Conservation (phyloP, 257 asterid species). For the Striga asiatica region DNA sequence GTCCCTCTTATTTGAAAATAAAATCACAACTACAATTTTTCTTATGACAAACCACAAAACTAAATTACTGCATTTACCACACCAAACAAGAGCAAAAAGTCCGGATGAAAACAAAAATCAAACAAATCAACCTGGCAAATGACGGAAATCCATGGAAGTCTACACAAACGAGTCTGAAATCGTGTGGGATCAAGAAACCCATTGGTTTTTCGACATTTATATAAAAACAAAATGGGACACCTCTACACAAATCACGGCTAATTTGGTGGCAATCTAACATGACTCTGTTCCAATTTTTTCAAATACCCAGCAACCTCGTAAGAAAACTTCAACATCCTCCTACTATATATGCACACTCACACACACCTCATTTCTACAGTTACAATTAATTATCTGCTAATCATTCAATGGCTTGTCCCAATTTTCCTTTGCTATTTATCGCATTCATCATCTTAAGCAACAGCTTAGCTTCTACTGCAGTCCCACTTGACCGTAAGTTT, state of each 20-base stretch:
- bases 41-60: too few relatives aligned
- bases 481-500: slow-evolving; percentile 39
- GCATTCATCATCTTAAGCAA: slow-evolving; percentile 20
- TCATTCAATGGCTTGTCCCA: slow-evolving; percentile 32
- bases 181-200: slow-evolving; percentile 10
- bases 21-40: too few relatives aligned
- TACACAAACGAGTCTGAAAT: slow-evolving; percentile 5
- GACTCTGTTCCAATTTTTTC: slow-evolving; percentile 7
- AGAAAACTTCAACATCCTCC: too few relatives aligned
- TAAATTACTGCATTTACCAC: too few relatives aligned
- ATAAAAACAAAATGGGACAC: slow-evolving; percentile 21
- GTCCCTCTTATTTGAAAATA: too few relatives aligned
- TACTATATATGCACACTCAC: not conserved
- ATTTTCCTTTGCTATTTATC: slow-evolving; percentile 24
- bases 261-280: slow-evolving; percentile 37
- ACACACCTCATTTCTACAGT: not conserved
- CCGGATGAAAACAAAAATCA: slow-evolving; percentile 21
- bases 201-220: too few relatives aligned
- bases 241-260: slow-evolving; percentile 42
- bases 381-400: not conserved
- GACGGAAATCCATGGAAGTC: slow-evolving; percentile 28
- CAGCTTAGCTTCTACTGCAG: slow-evolving; percentile 23
- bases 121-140: slow-evolving; percentile 22
- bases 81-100: not conserved
- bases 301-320: not conserved